Percentiles rank a stretch among this genome's conserved stretches.
These are phyloP conservation scores for Aspergillus jensenii DNA, from an alignment of 2,329 filamentous ascomycete species.

Conservation along the genomic window DNA sequence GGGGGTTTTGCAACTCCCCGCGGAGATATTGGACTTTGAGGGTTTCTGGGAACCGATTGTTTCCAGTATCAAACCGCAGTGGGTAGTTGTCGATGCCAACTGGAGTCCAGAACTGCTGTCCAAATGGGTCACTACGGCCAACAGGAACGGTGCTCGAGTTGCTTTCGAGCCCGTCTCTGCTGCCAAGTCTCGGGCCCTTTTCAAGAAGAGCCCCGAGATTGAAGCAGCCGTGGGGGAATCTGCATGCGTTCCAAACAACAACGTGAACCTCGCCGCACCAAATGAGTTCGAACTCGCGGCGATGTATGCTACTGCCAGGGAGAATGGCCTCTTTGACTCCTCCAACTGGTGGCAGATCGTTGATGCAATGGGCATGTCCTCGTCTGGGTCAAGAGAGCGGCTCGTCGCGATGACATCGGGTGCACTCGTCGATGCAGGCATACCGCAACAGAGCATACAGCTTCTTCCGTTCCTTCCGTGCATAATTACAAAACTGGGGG, in stretches of 20 bases:
- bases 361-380: constrained; percentile 71
- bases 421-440: constrained; percentile 71
- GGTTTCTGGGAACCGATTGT: constrained; percentile 64
- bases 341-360: constrained; percentile 76
- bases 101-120: constrained; percentile 69
- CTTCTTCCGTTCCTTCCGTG: constrained; percentile 85
- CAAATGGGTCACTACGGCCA: constrained; percentile 65
- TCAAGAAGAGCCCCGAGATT: constrained; percentile 40
- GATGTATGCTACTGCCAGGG: constrained; percentile 71
- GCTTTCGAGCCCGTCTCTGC: constrained; percentile 89
- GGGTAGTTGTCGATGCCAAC: constrained; percentile 84
- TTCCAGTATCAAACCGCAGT: constrained; percentile 60
- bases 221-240: constrained; percentile 31
- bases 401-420: constrained; percentile 68
- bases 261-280: constrained; percentile 75
- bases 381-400: constrained; percentile 66
- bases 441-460: constrained; percentile 80
- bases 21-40: constrained; percentile 41
- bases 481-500: constrained; percentile 80
- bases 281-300: constrained; percentile 79
- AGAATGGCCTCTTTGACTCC: constrained; percentile 66
- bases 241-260: constrained; percentile 58
- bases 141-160: constrained; percentile 57
- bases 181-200: constrained; percentile 72
- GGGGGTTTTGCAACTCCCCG: constrained; percentile 66